Evolutionary conservation across 345 rosid genomes (phyloP).

Genomic region (Balakata baccata): DNA sequence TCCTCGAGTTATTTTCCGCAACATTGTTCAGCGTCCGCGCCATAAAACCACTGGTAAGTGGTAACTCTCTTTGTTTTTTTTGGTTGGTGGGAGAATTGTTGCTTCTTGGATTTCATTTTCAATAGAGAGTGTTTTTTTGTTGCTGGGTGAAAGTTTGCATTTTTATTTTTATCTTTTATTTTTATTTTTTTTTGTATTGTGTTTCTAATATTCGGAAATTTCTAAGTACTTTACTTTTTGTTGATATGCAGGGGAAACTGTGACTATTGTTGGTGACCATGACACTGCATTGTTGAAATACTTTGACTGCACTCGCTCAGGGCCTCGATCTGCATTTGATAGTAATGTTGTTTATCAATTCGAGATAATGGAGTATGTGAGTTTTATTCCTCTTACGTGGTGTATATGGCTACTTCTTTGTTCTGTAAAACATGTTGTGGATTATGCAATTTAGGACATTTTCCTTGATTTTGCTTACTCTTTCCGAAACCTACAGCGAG

Average conservation of each 20-base stretch:
- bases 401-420: not conserved
- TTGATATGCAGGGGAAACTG: constrained; percentile 68
- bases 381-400: constrained; percentile 6
- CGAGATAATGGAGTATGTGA: constrained; percentile 95
- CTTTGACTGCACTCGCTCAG: constrained; percentile 93
- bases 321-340: constrained; percentile 91
- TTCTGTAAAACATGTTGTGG: not conserved
- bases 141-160: not conserved
- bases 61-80: not conserved
- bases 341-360: constrained; percentile 88
- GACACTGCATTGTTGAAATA: constrained; percentile 71
- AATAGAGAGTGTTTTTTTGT: not conserved
- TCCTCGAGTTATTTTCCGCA: constrained; percentile 90
- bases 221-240: not conserved
- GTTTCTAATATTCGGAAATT: not conserved
- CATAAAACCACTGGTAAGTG: constrained; percentile 77
- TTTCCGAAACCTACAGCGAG: not conserved
- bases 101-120: not conserved
- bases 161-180: too few species aligned
- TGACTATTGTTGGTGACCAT: constrained; percentile 81
- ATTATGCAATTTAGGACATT: not conserved
- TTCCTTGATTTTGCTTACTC: not conserved
- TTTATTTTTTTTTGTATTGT: too few species aligned
- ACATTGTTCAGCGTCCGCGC: constrained; percentile 94
- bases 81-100: not conserved